phyloP scores from a whole-genome alignment of 2,329 filamentous ascomycete genomes.

The Aureobasidium sp. region DNA sequence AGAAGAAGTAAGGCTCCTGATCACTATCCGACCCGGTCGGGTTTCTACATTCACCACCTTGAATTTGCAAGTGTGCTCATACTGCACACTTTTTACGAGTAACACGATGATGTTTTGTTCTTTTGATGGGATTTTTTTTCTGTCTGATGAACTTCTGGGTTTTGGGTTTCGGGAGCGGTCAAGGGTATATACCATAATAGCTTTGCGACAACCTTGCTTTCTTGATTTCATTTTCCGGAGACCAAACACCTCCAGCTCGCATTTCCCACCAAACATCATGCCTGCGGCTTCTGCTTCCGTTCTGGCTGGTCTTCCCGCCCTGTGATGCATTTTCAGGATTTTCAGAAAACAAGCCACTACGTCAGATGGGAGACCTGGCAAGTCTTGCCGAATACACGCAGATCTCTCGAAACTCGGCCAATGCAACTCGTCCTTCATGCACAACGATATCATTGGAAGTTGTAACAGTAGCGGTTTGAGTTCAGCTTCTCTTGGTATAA shows the following conservation, averaged over 20 bases:
- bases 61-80: too few relatives aligned
- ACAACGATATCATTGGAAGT: constrained; percentile 6
- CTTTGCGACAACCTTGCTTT: constrained; percentile 6
- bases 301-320: background rate
- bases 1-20: constrained; percentile 19
- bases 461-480: background rate
- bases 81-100: background rate
- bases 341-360: background rate
- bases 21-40: too few relatives aligned
- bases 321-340: constrained; percentile 2
- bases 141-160: background rate
- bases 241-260: background rate
- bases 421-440: constrained; percentile 2
- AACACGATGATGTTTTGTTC: background rate
- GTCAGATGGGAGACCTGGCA: constrained; percentile 8
- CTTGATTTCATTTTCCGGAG: background rate
- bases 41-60: too few relatives aligned
- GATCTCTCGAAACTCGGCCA: background rate
- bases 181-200: constrained; percentile 13
- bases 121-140: background rate
- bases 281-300: background rate
- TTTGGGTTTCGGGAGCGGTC: constrained; percentile 4
- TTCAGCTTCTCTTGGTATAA: background rate
- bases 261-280: background rate
- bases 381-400: constrained; percentile 1